Base-by-base conservation (phyloP, 768 basidiomycete species). In the Mycena rebaudengoi region DNA sequence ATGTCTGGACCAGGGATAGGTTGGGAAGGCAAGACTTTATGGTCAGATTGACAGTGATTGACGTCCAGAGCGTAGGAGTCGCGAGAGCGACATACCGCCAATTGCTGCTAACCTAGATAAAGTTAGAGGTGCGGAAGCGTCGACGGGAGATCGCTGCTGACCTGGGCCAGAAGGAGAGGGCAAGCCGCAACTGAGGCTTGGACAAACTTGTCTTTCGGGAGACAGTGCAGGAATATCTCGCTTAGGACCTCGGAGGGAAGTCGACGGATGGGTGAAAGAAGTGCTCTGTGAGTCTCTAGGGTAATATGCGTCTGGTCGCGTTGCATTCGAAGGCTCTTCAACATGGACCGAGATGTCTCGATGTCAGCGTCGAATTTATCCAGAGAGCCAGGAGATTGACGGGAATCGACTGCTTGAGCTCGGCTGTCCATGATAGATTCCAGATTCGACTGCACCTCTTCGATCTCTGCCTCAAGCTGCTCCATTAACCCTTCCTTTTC, bases 201-300 rank as follows among this genome's bases (percentile, higher is more conserved):
- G 41, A 69, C 26, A 33, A 60, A 67, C 1, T 37, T 14, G 21
- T 61, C 57, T 2, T 45, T 52, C 11, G 65, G 57, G 6, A 71
- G 61, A 50, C 68, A 71, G 18, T 69, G 60, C 14, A 59, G 20
- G 61, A 76, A 74, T 29, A 76, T 71, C 50, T 71, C 69, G 25
- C 63, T 56, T 1, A 74, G 61, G 40, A 73, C 53, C 49, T 76
- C 75, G 13, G 67, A 56, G 16, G 71, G 72, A 25, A 74, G 43
- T 21, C 69, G 57, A 7, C 72, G 69, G 41, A 73, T 71, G 49
- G 73, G 71, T 11, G 73, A 74, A 5, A 73, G 55, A 13, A 69
- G 60, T 2, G 60, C 57, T 18, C 56, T 35, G 25, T 67, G 70
- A 21, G 60, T 57, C 35, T 71, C 65, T 18, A 71, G 65, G 18